Conservation (phyloP, 495 filamentous ascomycete species). For the Hypomontagnella monticulosa region DNA sequence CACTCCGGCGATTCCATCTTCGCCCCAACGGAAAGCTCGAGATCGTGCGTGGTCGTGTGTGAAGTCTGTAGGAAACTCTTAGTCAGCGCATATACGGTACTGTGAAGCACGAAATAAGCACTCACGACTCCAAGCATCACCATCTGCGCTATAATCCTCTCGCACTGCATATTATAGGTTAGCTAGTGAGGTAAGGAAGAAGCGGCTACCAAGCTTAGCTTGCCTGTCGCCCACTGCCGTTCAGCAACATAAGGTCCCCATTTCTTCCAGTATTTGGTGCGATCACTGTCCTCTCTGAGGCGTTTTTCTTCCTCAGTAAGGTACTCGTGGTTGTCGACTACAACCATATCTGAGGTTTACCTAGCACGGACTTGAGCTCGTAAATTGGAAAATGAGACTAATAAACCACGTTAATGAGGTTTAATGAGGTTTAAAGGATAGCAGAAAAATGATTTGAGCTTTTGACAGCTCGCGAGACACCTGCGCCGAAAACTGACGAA, state of each 20-base stretch:
- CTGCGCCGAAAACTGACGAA: slow-evolving; percentile 2
- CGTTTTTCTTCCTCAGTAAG: slow-evolving; percentile 88
- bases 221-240: slow-evolving; percentile 90
- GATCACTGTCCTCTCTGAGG: slow-evolving; percentile 82
- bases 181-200: slow-evolving; percentile 36
- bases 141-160: slow-evolving; percentile 88
- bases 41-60: slow-evolving; percentile 90
- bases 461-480: slow-evolving; percentile 12
- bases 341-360: slow-evolving; percentile 70
- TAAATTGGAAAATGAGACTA: neutral
- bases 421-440: neutral
- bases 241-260: slow-evolving; percentile 85
- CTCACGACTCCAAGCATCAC: slow-evolving; percentile 96
- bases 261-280: slow-evolving; percentile 90
- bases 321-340: slow-evolving; percentile 85
- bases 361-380: neutral
- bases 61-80: slow-evolving; percentile 69
- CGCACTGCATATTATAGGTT: slow-evolving; percentile 68
- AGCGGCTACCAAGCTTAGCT: slow-evolving; percentile 41
- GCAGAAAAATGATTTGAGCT: neutral
- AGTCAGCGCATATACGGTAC: slow-evolving; percentile 11
- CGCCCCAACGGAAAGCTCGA: slow-evolving; percentile 90
- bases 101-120: slow-evolving; percentile 30
- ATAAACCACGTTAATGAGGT: neutral
- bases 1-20: slow-evolving; percentile 96